A percentile compares a stretch with the other conserved stretches of the same genome.
Evolutionary conservation across 179 eudicot species (phyloP).

Genomic region (Beta lomatogona): DNA sequence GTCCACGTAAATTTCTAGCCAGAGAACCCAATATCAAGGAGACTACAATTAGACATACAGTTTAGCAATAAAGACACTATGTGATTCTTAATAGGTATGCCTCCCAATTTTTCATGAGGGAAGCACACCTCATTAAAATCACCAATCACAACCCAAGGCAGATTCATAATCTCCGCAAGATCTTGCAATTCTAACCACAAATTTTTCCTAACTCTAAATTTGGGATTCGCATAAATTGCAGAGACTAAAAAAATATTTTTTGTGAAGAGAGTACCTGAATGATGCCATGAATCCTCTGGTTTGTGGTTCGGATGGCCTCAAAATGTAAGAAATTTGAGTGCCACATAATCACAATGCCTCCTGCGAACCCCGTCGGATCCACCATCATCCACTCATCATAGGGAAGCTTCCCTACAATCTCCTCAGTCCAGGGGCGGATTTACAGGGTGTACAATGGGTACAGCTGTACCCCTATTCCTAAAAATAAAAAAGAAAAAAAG

Average conservation of each 20-base stretch:
- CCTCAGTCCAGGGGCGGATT: not conserved
- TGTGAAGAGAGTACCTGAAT: not conserved
- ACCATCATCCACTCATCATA: not conserved
- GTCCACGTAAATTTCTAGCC: not conserved
- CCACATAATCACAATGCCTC: not conserved
- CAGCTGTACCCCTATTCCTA: too few relatives aligned
- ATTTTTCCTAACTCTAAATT: not conserved
- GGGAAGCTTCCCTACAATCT: not conserved
- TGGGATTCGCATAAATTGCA: not conserved
- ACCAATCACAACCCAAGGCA: not conserved
- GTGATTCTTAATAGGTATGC: not conserved
- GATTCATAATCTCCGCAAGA: not conserved
- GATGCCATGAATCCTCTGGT: not conserved
- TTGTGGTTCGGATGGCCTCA: not conserved
- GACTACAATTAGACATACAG: not conserved
- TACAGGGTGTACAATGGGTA: too few relatives aligned
- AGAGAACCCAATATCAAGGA: not conserved
- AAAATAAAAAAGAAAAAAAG: too few relatives aligned
- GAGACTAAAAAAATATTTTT: not conserved
- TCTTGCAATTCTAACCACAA: not conserved
- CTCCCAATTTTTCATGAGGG: slow-evolving; percentile 1
- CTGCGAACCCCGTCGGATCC: not conserved
- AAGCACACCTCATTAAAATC: not conserved
- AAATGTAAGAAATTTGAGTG: not conserved
- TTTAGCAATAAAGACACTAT: not conserved